Evolutionary conservation across 1,284 basidiomycete genomes (phyloP).

Genomic region (Austroboletus novae-zelandiae): DNA sequence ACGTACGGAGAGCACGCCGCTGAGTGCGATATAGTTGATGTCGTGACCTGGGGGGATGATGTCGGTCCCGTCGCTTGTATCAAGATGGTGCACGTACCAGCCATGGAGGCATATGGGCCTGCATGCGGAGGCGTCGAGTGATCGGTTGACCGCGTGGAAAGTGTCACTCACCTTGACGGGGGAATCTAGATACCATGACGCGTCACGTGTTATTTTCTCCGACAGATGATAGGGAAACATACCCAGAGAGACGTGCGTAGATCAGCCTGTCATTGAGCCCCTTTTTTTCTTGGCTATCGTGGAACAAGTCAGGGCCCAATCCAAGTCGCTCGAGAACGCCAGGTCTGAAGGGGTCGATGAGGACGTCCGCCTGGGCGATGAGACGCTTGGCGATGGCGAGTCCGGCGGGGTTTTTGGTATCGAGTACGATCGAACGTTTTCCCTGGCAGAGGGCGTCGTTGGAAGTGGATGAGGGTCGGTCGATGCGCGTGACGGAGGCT

Average conservation of each 20-base stretch:
- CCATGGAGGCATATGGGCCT: conserved; percentile 70
- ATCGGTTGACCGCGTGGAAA: conserved; percentile 3
- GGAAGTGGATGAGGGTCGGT: conserved; percentile 47
- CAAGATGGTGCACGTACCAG: conserved; percentile 42
- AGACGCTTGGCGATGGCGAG: conserved; percentile 56
- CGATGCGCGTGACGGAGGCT: conserved; percentile 75
- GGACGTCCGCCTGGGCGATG: conserved; percentile 66
- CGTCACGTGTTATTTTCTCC: not conserved
- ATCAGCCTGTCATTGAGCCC: conserved; percentile 61
- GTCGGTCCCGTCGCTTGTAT: conserved; percentile 2
- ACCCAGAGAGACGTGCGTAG: conserved; percentile 70
- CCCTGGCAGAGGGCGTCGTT: conserved; percentile 63
- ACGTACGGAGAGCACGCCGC: conserved; percentile 71
- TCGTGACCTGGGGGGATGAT: conserved; percentile 60
- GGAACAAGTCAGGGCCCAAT: conserved; percentile 73
- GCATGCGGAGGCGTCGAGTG: conserved; percentile 13
- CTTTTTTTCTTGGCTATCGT: conserved; percentile 42
- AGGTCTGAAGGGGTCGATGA: conserved; percentile 83
- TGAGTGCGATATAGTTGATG: conserved; percentile 83
- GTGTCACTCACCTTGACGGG: conserved; percentile 47
- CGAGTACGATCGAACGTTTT: conserved; percentile 71
- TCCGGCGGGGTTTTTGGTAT: conserved; percentile 64
- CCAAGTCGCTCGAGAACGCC: conserved; percentile 80
- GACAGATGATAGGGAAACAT: conserved; percentile 21
- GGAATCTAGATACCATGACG: conserved; percentile 43